These are phyloP conservation scores for Kurtzmaniella quercitrusa DNA, from an alignment of 1,139 yeast genomes.

Conservation along the genomic window DNA sequence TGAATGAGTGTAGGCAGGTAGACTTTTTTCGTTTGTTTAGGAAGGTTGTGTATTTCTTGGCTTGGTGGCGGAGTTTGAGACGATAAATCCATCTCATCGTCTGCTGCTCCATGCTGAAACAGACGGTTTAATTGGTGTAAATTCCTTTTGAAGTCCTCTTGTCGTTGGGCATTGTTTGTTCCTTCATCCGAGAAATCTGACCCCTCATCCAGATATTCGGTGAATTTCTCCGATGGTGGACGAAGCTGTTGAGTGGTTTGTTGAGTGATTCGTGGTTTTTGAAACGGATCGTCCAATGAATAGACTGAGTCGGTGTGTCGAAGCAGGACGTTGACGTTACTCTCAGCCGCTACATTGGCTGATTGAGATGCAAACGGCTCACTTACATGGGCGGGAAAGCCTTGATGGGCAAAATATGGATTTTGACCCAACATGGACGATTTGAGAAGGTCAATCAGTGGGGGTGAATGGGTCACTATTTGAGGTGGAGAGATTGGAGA, in stretches of 20 bases:
- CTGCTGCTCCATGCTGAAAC: background rate
- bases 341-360: constrained; percentile 9
- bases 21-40: constrained; percentile 1
- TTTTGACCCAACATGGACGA: constrained; percentile 22
- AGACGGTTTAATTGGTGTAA: background rate
- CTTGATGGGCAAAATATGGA: constrained; percentile 52
- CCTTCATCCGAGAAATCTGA: constrained; percentile 5
- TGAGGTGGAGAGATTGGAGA: constrained; percentile 5
- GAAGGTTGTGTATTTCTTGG: background rate
- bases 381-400: constrained; percentile 45
- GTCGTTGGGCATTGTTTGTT: background rate
- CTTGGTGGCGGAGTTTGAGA: constrained; percentile 1
- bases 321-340: constrained; percentile 29
- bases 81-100: constrained; percentile 6
- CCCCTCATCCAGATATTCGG: constrained; percentile 4
- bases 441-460: constrained; percentile 14
- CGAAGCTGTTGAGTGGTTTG: background rate
- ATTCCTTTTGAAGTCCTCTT: background rate
- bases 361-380: constrained; percentile 14
- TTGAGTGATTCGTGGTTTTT: background rate
- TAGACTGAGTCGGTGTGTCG: constrained; percentile 44
- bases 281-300: constrained; percentile 20
- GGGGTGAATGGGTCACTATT: constrained; percentile 3
- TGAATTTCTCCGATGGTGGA: background rate
- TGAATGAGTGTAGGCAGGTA: background rate